Evolutionary conservation across 495 filamentous ascomycete species (phyloP), one percentile per base, ranked within the genome.

Genomic region (Thermochaetoides thermophila): DNA sequence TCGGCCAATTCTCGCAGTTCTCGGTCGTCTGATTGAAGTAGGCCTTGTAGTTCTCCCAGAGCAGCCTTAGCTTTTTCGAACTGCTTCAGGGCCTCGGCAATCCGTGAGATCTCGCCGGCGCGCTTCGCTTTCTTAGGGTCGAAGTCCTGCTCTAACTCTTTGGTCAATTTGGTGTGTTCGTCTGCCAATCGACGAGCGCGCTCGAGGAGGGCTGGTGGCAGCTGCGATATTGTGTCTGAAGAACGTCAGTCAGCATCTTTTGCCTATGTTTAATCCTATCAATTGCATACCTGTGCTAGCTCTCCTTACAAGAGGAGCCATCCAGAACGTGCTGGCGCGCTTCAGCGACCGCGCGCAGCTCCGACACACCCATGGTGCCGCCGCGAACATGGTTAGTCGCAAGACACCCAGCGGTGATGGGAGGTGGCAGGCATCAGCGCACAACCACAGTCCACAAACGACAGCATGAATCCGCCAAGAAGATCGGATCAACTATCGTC

Each of bases 51-150:
- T 44, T 75, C 71, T 10, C 40, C 37, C 25, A 73, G 58, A 2
- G 64, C 66, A n/a, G 68, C 56, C 10, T 60, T 64, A 3, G 74
- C 67, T 7, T 62, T 52, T 23, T 83, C 69, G 52, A 74, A 89
- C 51, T 84, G 72, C 44, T 69, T 71, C 38, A 94, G 49, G 1
- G 81, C 76, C 16, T 58, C 52, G 20, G 73, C 68, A 7, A 92
- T 69, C n/a, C 63, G 56, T 18, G 71, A 65, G 25, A 91, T 56
- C 50, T 92, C 81, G 27, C 87, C 85, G 2, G 75, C 60, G 39
- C 79, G 72, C 57, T 81, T 89, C 4, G 84, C 82, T 3, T 68
- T 61, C 39, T 71, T 72, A 0, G 68, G 49, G 48, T 93, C 80
- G 49, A 85, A 97, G 32, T 69, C 60, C 49, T 45, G 68, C 26